Percentiles rank a stretch among this genome's conserved stretches.
Evolutionary conservation across 139 green algal genomes (phyloP).

Genomic region (Eudorina sp.): DNA sequence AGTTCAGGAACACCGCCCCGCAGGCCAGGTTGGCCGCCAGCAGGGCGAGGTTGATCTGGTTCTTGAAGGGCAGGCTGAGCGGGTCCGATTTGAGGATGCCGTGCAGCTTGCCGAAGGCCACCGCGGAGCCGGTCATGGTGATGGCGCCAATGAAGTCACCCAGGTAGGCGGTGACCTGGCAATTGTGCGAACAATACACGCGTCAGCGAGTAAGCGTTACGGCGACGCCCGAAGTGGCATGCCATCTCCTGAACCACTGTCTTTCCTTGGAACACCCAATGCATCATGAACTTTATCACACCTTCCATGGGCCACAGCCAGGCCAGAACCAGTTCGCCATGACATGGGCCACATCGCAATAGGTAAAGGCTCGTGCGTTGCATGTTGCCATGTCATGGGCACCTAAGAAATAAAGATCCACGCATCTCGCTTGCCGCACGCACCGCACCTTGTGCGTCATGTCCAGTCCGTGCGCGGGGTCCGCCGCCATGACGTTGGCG

Average conservation of each 20-base stretch:
- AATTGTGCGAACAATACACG: too few species aligned
- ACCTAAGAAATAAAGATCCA: background rate
- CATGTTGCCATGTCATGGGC: too few species aligned
- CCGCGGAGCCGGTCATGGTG: conserved; percentile 86
- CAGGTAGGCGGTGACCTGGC: conserved; percentile 76
- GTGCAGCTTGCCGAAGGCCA: conserved; percentile 94
- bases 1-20: conserved; percentile 57
- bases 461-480: conserved; percentile 72
- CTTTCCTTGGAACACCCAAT: too few species aligned
- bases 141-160: conserved; percentile 89
- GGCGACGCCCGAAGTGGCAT: too few species aligned
- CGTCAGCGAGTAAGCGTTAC: too few species aligned
- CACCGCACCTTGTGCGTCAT: conserved; percentile 60
- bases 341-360: too few species aligned
- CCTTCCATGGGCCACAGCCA: too few species aligned
- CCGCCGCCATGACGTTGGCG: conserved; percentile 77
- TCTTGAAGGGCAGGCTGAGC: conserved; percentile 77
- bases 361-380: background rate
- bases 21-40: conserved; percentile 61
- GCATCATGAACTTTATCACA: too few species aligned
- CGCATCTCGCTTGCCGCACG: background rate
- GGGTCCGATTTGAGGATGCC: conserved; percentile 78
- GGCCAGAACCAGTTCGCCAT: too few species aligned
- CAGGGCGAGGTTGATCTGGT: conserved; percentile 62
- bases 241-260: too few species aligned